Percentiles rank a stretch among this genome's conserved stretches.
phyloP scores from a whole-genome alignment of 2,329 filamentous ascomycete species.

The Alternaria triticina region DNA sequence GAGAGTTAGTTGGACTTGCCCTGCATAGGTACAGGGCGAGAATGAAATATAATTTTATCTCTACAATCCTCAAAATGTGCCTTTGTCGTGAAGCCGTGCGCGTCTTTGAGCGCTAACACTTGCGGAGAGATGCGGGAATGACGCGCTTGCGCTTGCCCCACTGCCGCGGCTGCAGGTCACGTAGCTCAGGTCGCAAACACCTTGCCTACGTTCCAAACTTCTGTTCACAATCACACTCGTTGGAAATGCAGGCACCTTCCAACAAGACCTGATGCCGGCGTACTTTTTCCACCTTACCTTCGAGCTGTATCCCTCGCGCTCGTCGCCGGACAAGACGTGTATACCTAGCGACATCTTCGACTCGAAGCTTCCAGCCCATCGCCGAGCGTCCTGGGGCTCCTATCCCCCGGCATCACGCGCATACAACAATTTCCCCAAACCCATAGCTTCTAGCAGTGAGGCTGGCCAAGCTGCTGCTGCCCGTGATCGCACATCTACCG shows the following conservation, averaged over 20 bases:
- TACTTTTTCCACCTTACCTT: constrained; percentile 70
- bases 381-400: constrained; percentile 47
- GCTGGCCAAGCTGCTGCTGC: constrained; percentile 13
- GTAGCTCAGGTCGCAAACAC: constrained; percentile 10
- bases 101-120: background rate
- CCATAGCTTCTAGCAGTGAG: constrained; percentile 37
- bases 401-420: constrained; percentile 18
- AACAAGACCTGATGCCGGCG: constrained; percentile 57
- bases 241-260: constrained; percentile 20
- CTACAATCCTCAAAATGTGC: background rate
- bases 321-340: constrained; percentile 42
- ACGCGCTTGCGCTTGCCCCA: constrained; percentile 12
- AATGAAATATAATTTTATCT: background rate
- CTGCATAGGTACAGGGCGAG: background rate
- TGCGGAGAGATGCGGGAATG: background rate
- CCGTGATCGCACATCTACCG: constrained; percentile 24
- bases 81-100: background rate
- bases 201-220: background rate
- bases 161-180: constrained; percentile 5
- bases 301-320: constrained; percentile 60
- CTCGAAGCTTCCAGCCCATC: constrained; percentile 52
- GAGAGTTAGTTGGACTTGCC: background rate
- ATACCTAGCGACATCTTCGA: constrained; percentile 57
- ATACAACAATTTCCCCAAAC: constrained; percentile 20
- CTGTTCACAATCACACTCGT: background rate